Conservation (phyloP, 2,329 filamentous ascomycete species). For the Fusarium pseudograminearum region DNA sequence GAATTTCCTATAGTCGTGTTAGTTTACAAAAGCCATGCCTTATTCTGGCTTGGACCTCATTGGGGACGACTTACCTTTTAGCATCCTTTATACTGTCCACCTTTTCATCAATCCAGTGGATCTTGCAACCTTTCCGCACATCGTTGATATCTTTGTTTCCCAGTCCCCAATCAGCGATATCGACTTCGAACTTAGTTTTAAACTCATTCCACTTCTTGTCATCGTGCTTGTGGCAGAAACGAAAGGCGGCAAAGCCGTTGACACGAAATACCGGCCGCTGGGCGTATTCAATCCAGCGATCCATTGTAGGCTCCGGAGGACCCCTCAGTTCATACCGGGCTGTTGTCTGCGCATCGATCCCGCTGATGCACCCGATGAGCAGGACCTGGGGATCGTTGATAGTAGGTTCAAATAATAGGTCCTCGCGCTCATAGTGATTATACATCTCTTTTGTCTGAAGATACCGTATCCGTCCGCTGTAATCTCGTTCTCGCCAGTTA, state of each 20-base stretch:
- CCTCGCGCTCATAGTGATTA: not conserved
- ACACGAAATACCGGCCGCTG: not conserved
- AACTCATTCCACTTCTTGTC: slow-evolving; percentile 45
- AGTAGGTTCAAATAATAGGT: not conserved
- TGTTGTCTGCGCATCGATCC: slow-evolving; percentile 26
- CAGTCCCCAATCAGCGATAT: slow-evolving; percentile 45
- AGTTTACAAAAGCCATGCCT: not conserved
- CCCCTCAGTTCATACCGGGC: slow-evolving; percentile 33
- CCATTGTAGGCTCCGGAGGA: not conserved
- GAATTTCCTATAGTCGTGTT: slow-evolving; percentile 18
- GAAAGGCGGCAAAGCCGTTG: slow-evolving; percentile 38
- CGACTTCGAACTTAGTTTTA: slow-evolving; percentile 43
- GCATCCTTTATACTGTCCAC: slow-evolving; percentile 33
- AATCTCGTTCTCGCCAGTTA: slow-evolving; percentile 12
- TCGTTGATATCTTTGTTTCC: slow-evolving; percentile 15
- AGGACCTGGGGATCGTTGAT: slow-evolving; percentile 17
- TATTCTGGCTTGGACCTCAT: no score
- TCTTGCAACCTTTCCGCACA: slow-evolving; percentile 29
- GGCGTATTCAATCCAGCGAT: slow-evolving; percentile 29
- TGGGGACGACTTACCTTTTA: slow-evolving; percentile 23
- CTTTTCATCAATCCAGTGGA: slow-evolving; percentile 43
- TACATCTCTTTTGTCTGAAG: slow-evolving; percentile 17
- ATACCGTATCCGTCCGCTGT: slow-evolving; percentile 5
- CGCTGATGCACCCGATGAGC: not conserved
- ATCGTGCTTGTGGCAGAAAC: slow-evolving; percentile 33